Percentiles rank a stretch among this genome's conserved stretches.
phyloP scores from a whole-genome alignment of 2,329 filamentous ascomycete genomes.

The Apiospora aurea region DNA sequence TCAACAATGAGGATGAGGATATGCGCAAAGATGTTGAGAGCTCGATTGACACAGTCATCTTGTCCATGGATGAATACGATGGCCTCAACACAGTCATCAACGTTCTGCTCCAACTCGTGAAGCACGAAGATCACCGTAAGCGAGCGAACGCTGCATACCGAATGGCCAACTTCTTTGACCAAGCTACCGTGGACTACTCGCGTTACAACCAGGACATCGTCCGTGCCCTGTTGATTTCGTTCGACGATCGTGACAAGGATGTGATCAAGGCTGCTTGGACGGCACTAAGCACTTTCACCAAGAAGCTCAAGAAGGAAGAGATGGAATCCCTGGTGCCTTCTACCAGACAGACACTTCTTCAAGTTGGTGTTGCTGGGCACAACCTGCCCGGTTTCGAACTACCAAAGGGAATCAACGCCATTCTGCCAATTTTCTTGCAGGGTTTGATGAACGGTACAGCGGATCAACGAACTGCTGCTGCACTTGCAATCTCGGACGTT shows the following conservation, averaged over 20 bases:
- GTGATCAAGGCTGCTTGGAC: constrained; percentile 92
- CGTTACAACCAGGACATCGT: constrained; percentile 97
- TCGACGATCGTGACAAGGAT: constrained; percentile 82
- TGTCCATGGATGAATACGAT: constrained; percentile 95
- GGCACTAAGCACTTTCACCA: constrained; percentile 86
- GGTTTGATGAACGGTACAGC: constrained; percentile 95
- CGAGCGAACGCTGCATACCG: constrained; percentile 81
- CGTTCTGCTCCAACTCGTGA: constrained; percentile 84
- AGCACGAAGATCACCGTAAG: constrained; percentile 90
- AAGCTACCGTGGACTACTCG: constrained; percentile 86
- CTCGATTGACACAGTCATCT: constrained; percentile 87
- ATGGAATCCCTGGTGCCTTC: constrained; percentile 93
- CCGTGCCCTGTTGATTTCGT: constrained; percentile 86
- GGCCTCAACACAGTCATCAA: constrained; percentile 96
- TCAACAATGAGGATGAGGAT: constrained; percentile 76
- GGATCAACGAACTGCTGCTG: constrained; percentile 90
- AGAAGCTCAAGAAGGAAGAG: constrained; percentile 91
- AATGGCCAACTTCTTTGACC: constrained; percentile 84
- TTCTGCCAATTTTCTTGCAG: constrained; percentile 96
- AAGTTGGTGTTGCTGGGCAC: constrained; percentile 85
- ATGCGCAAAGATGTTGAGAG: constrained; percentile 76
- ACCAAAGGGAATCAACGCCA: constrained; percentile 96
- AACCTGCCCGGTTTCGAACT: constrained; percentile 88
- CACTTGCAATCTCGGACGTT: constrained; percentile 93
- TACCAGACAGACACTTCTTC: constrained; percentile 83